phyloP scores from a whole-genome alignment of 2,329 filamentous ascomycete species.

The Myriangium duriaei region DNA sequence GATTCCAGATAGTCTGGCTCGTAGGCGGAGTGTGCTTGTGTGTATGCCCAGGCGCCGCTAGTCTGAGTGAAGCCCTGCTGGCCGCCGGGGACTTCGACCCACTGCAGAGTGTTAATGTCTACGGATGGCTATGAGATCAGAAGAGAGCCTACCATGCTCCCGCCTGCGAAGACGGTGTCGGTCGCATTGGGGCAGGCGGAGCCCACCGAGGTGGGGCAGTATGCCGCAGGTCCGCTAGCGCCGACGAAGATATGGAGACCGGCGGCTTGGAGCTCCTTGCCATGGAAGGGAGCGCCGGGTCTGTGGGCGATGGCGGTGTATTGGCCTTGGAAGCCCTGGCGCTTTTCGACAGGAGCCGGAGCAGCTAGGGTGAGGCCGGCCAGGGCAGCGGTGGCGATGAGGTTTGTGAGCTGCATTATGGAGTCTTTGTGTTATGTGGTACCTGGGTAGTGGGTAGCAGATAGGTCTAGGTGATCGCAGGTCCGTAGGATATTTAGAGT shows the following conservation, averaged over 20 bases:
- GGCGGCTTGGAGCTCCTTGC: slow-evolving; percentile 12
- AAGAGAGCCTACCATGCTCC: slow-evolving; percentile 6
- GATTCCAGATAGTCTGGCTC: slow-evolving; percentile 9
- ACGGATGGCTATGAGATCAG: not conserved
- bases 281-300: slow-evolving; percentile 11
- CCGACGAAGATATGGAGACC: slow-evolving; percentile 13
- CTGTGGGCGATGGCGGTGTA: slow-evolving; percentile 14
- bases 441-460: no score
- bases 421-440: no score
- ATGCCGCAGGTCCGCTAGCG: slow-evolving; percentile 6
- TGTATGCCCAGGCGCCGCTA: slow-evolving; percentile 14
- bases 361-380: not conserved
- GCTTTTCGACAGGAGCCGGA: slow-evolving; percentile 4
- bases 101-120: slow-evolving; percentile 8
- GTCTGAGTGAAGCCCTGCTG: slow-evolving; percentile 15
- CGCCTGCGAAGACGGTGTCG: slow-evolving; percentile 11
- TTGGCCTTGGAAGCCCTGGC: slow-evolving; percentile 3
- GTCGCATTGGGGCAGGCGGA: slow-evolving; percentile 8
- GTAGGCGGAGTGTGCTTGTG: slow-evolving; percentile 13
- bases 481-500: no score
- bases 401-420: not conserved
- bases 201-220: slow-evolving; percentile 11
- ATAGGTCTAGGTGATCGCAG: no score
- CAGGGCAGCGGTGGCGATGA: not conserved
- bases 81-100: slow-evolving; percentile 15